Base-by-base conservation (phyloP, 108 stramenopile genomes). In the Parietichytrium sp. region DNA sequence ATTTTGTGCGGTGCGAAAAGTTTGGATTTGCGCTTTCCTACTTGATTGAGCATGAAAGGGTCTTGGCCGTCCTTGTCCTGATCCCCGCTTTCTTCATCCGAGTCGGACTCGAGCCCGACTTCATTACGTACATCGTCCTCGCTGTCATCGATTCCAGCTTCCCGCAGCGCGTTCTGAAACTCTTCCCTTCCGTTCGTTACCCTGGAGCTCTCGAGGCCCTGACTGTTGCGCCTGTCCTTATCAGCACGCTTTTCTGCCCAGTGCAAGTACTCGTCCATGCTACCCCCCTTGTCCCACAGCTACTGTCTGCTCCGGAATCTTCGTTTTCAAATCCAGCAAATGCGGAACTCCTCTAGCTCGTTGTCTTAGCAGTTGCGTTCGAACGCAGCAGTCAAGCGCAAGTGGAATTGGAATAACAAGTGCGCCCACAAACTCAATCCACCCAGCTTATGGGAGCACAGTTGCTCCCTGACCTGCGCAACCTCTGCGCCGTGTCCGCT, bases 181-280 rank as follows among this genome's bases (percentile, higher is more conserved):
- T 18, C n/a, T 16, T 50, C 49, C 49, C n/a, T 50, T 50, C 18
- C n/a, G n/a, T 50, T 18, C 18, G 49, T 16, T 18, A 50, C 52
- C 52, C 27, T 53, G 52, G 27, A 23, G 2, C 27, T 29, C 52
- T 53, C 52, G 12, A 13, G 52, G 12, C 25, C 27, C 52, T 23
- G 27, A 23, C 29, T 29, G 12, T 53, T 53, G 27, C 25, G 52
- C 18, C 25, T 7, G 27, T 53, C 52, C 52, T 53, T 7, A 8
- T 53, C 52, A 29, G 25, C 52, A 23, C 61, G 61, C 33, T 42
- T 16, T 42, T 72, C 61, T 10, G 61, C 61, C 61, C 61, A 72
- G 38, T 10, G 33, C 1, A 72, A 42, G 1, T 72, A 72, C 42
- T 72, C 61, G 15, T 72, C 61, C 61, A 72, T 72, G 33, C 38